Conservation (phyloP, 2,329 filamentous ascomycete species). For the Talaromyces funiculosus region DNA sequence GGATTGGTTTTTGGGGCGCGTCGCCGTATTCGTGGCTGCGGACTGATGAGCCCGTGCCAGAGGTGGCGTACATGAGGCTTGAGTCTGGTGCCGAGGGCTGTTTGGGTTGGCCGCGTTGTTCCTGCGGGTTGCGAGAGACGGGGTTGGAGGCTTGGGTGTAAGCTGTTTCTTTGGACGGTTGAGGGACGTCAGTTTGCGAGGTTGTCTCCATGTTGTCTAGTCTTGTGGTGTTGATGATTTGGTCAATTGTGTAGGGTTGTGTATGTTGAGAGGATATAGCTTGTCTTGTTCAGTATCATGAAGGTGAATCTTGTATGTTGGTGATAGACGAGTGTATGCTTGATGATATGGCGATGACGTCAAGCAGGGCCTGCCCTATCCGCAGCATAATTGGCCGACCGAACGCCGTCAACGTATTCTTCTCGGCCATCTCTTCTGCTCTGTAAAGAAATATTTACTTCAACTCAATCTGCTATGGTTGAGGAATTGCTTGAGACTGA, state of each 20-base stretch:
- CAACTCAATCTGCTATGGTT: neutral
- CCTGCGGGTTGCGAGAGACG: slow-evolving; percentile 24
- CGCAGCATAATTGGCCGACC: neutral
- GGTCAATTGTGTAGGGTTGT: neutral
- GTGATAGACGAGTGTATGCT: neutral
- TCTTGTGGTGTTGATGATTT: neutral
- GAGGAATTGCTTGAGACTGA: neutral
- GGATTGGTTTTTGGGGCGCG: slow-evolving; percentile 19
- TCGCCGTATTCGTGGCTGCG: slow-evolving; percentile 19
- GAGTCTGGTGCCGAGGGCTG: neutral
- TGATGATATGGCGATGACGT: slow-evolving; percentile 10
- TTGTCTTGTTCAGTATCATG: neutral
- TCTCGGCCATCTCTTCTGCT: neutral
- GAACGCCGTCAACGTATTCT: neutral
- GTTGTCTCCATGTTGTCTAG: slow-evolving; percentile 2
- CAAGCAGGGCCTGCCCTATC: neutral
- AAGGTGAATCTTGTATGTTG: neutral
- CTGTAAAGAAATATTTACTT: neutral
- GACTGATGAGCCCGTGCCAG: neutral
- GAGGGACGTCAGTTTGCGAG: slow-evolving; percentile 19
- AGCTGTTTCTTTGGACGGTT: slow-evolving; percentile 32
- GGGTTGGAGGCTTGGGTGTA: slow-evolving; percentile 31
- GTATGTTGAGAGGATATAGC: too few relatives aligned
- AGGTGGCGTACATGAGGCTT: neutral
- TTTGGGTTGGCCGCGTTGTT: slow-evolving; percentile 12